These are phyloP conservation scores for Vitis labrusca DNA, from an alignment of 164 flowering plant genomes.

Conservation along the genomic window DNA sequence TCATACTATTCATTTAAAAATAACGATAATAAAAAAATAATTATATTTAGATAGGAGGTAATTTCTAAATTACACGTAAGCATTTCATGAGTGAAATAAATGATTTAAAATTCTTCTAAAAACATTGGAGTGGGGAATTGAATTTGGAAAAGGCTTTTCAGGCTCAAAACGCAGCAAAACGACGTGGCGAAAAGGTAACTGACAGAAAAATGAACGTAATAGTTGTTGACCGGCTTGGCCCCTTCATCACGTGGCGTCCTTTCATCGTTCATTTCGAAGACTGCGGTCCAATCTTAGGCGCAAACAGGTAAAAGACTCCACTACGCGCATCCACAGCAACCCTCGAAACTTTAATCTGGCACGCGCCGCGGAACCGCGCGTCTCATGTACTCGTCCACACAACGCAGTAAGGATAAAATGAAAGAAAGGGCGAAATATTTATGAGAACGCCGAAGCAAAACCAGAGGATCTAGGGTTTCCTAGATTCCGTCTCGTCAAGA, in stretches of 20 bases:
- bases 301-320: not conserved
- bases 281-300: not conserved
- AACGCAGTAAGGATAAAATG: not conserved
- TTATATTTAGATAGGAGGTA: too few species aligned
- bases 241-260: not conserved
- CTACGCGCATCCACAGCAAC: not conserved
- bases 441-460: conserved; percentile 12
- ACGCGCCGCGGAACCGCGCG: not conserved
- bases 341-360: not conserved
- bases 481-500: conserved; percentile 13
- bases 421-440: not conserved
- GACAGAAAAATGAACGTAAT: not conserved
- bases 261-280: conserved; percentile 1
- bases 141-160: too few species aligned
- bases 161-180: too few species aligned
- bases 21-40: too few species aligned
- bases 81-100: too few species aligned
- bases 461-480: conserved; percentile 40
- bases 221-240: too few species aligned
- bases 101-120: too few species aligned
- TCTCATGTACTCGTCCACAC: not conserved
- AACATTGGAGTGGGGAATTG: too few species aligned
- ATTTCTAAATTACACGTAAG: too few species aligned
- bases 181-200: not conserved
- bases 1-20: too few species aligned